phyloP scores from a whole-genome alignment of 2,329 filamentous ascomycete species.

The Blastomyces silverae region DNA sequence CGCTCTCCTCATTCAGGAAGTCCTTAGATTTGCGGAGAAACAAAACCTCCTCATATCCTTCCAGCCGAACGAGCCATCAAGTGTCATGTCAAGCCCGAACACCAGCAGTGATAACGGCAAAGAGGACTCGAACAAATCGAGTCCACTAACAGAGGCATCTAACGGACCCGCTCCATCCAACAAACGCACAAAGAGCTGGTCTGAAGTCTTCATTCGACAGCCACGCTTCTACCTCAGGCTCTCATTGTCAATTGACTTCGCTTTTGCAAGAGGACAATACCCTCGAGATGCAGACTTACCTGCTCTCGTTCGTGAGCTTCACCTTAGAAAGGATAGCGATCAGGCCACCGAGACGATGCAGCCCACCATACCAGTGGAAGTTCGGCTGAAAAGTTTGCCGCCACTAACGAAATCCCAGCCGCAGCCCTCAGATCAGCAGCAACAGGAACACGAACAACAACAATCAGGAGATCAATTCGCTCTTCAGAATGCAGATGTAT shows the following conservation, averaged over 20 bases:
- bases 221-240: slow-evolving; percentile 18
- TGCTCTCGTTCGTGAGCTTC: slow-evolving; percentile 16
- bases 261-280: slow-evolving; percentile 15
- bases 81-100: slow-evolving; percentile 2
- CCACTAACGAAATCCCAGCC: neutral
- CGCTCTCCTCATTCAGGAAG: slow-evolving; percentile 17
- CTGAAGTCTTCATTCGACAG: slow-evolving; percentile 17
- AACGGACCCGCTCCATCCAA: neutral
- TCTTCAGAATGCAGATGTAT: neutral
- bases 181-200: slow-evolving; percentile 17
- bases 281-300: slow-evolving; percentile 18
- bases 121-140: neutral
- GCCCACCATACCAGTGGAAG: neutral
- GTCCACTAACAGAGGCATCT: neutral
- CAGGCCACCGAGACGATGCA: neutral
- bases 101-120: neutral
- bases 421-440: neutral
- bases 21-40: slow-evolving; percentile 11
- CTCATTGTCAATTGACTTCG: slow-evolving; percentile 18
- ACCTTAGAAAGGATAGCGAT: neutral
- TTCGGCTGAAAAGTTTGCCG: slow-evolving; percentile 1
- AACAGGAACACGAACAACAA: neutral
- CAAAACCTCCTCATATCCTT: slow-evolving; percentile 10
- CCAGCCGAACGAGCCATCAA: neutral
- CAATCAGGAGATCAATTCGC: slow-evolving; percentile 1